Percentiles rank a stretch among this genome's conserved stretches.
These are phyloP conservation scores for Microbotryomycetes sp. DNA, from an alignment of 1,284 basidiomycete species.

Conservation along the genomic window DNA sequence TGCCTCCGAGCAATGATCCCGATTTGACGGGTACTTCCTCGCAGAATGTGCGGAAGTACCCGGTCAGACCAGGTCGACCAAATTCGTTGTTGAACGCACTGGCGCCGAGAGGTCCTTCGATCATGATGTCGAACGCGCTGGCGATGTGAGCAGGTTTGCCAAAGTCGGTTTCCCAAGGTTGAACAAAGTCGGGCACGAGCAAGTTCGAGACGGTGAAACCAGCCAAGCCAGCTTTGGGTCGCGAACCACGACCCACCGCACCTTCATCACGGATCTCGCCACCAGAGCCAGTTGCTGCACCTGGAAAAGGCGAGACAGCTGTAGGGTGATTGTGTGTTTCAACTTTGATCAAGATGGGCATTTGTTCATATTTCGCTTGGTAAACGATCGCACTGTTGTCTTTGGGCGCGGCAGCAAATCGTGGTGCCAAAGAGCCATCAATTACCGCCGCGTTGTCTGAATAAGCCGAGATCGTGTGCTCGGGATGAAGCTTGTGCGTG, in stretches of 20 bases:
- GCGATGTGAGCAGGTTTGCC: conserved; percentile 88
- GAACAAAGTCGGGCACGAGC: conserved; percentile 74
- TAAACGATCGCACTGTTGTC: conserved; percentile 47
- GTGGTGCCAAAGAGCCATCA: conserved; percentile 66
- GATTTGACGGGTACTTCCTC: conserved; percentile 50
- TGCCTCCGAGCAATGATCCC: conserved; percentile 16
- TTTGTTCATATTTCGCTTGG: conserved; percentile 57
- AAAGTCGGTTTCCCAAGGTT: conserved; percentile 88
- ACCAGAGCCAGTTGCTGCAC: conserved; percentile 94
- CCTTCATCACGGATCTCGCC: conserved; percentile 99
- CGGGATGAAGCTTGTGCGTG: conserved; percentile 72
- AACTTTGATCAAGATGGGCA: conserved; percentile 92
- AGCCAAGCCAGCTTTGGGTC: conserved; percentile 89
- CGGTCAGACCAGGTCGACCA: conserved; percentile 71
- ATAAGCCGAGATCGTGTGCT: conserved; percentile 89
- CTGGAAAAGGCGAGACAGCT: conserved; percentile 94
- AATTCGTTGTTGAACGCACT: conserved; percentile 99
- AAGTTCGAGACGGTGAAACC: conserved; percentile 97
- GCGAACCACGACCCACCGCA: conserved; percentile 87
- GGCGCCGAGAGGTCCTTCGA: conserved; percentile 88
- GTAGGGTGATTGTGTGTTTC: conserved; percentile 99
- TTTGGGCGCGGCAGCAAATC: conserved; percentile 59
- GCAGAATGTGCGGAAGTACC: conserved; percentile 84
- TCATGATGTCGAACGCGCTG: conserved; percentile 91
- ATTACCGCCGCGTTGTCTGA: conserved; percentile 97